Percentiles rank a stretch among this genome's conserved stretches.
phyloP scores from a whole-genome alignment of 805 yeast genomes.

The Ogataea thermomethanolica region DNA sequence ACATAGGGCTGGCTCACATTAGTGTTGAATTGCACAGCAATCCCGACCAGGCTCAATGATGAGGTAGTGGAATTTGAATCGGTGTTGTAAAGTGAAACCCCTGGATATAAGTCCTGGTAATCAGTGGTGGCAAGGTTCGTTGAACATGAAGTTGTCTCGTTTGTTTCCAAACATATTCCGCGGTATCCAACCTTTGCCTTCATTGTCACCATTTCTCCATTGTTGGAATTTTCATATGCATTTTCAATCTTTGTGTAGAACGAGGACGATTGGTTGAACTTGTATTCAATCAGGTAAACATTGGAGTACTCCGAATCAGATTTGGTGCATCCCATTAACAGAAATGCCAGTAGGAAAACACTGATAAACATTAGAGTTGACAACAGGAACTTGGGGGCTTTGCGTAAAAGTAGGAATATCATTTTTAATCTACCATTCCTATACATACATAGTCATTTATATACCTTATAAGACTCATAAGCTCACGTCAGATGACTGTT shows the following conservation, averaged over 20 bases:
- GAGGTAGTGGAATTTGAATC: slow-evolving; percentile 32
- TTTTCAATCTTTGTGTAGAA: slow-evolving; percentile 38
- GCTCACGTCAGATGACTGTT: neutral
- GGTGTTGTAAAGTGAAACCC: slow-evolving; percentile 35
- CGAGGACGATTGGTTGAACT: slow-evolving; percentile 45
- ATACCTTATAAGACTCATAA: neutral
- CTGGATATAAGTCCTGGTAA: slow-evolving; percentile 22
- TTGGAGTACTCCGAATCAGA: slow-evolving; percentile 41
- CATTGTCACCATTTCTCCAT: slow-evolving; percentile 38
- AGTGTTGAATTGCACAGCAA: slow-evolving; percentile 44
- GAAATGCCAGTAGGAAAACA: slow-evolving; percentile 49
- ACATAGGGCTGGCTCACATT: slow-evolving; percentile 53
- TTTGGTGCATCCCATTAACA: slow-evolving; percentile 53
- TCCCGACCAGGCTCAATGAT: slow-evolving; percentile 41
- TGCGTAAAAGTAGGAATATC: slow-evolving; percentile 26
- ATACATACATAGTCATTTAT: too few species aligned
- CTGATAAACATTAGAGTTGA: slow-evolving; percentile 43
- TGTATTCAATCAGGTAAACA: slow-evolving; percentile 46
- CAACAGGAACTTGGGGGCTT: slow-evolving; percentile 41
- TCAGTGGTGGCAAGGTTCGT: slow-evolving; percentile 17
- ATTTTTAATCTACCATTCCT: neutral
- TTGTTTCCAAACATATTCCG: slow-evolving; percentile 49
- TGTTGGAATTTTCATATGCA: slow-evolving; percentile 33
- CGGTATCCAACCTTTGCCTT: slow-evolving; percentile 51
- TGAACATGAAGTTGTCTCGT: slow-evolving; percentile 36